Evolutionary conservation across 179 eudicot species (phyloP).

Genomic region (Pouteria campechiana): DNA sequence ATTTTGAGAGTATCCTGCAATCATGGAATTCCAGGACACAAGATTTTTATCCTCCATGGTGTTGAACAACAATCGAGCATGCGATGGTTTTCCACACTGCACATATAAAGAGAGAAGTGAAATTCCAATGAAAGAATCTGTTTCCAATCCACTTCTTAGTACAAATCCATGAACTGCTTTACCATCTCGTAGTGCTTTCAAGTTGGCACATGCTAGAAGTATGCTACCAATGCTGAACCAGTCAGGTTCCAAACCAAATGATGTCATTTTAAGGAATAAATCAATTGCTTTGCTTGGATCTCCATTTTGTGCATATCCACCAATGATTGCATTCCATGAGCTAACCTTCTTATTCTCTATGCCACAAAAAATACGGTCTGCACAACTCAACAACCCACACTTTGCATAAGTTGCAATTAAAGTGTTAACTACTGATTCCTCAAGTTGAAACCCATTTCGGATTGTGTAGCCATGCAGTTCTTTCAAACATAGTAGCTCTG

Average conservation of each 20-base stretch:
- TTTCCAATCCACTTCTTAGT: constrained; percentile 35
- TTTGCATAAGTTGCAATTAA: constrained; percentile 53
- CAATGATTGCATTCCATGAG: constrained; percentile 61
- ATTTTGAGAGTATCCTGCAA: constrained; percentile 50
- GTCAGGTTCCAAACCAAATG: constrained; percentile 31
- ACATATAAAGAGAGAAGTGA: constrained; percentile 50
- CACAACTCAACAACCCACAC: constrained; percentile 32
- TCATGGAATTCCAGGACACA: constrained; percentile 70
- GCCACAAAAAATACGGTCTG: constrained; percentile 22
- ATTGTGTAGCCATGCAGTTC: constrained; percentile 55
- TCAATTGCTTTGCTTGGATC: constrained; percentile 34
- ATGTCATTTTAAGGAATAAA: constrained; percentile 30
- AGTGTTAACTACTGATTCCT: constrained; percentile 42
- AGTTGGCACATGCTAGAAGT: constrained; percentile 36
- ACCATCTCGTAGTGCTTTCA: constrained; percentile 24
- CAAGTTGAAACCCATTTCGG: constrained; percentile 24
- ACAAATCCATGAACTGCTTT: constrained; percentile 49
- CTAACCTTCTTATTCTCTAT: constrained; percentile 28
- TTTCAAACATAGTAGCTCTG: constrained; percentile 32
- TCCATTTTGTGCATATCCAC: constrained; percentile 45
- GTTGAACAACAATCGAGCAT: constrained; percentile 34
- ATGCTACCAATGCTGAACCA: constrained; percentile 36
- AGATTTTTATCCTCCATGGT: constrained; percentile 17
- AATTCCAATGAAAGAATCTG: constrained; percentile 27
- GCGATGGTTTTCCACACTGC: constrained; percentile 22